Evolutionary conservation across 2,329 filamentous ascomycete species (phyloP), one percentile per base, ranked within the genome.

Genomic region (Diaporthe velutina): DNA sequence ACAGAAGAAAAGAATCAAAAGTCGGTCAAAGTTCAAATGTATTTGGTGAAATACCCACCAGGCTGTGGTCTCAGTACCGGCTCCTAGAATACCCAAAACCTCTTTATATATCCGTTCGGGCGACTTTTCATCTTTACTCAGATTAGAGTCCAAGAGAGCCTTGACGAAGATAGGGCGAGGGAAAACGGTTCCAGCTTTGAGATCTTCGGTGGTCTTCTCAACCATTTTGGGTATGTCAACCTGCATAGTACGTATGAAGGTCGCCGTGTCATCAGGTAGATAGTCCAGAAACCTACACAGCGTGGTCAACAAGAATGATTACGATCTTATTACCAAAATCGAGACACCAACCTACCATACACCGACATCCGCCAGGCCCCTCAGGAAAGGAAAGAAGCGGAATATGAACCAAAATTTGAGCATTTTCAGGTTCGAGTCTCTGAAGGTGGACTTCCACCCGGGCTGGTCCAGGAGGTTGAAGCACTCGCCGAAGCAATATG

Each of bases 11-110:
- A 52, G 7, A 3, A n/a, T 8, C 19, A 17, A 33, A 25, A 2
- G 42, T 19, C n/a, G 25, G 7, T 28, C 58, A 19, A 15, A 35
- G 22, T 9, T 33, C 19, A 33, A 3, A 48, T 13, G 17, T 7
- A 13, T 15, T 17, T 22, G 13, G 15, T 17, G 9, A 17, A 50
- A 12, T 12, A 67, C 64, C 15, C 3, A 60, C 70, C 70, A 73
- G n/a, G 55, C 50, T 35, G 70, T 64, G 17, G 70, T 73, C 50
- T 73, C 70, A 9, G 70, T 60, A 30, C 70, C 57, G 9, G 70
- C 57, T 22, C 70, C 70, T 19, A 73, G 42, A 19, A 66, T 19
- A 7, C n/a, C 40, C 17, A 66, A 45, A 15, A 25, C 50, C 33
- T 52, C 55, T 40, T 33, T 22, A 48, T 22, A n/a, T 9, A 73